Evolutionary conservation across 2,329 filamentous ascomycete genomes (phyloP).

Genomic region (Ophiostoma sp.): DNA sequence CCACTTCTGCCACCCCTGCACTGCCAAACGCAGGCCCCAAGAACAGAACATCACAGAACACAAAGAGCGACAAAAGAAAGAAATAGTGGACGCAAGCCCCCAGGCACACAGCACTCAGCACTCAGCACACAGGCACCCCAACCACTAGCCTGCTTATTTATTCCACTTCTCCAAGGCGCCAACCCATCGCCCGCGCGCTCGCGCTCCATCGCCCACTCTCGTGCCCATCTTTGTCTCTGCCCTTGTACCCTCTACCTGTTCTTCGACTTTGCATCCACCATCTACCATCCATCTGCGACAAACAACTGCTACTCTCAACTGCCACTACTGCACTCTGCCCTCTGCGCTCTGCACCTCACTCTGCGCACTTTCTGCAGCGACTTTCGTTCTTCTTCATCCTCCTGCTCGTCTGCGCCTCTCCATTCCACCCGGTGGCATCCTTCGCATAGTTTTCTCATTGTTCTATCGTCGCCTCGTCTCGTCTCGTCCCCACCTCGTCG

Average conservation of each 20-base stretch:
- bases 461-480: conserved; percentile 1
- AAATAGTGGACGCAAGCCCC: neutral
- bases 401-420: neutral
- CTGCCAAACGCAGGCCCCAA: neutral
- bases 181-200: neutral
- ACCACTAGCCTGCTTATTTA: neutral
- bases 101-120: too few species aligned
- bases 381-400: neutral
- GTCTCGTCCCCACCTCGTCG: neutral
- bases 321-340: neutral
- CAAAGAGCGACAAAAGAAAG: neutral
- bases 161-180: conserved; percentile 8
- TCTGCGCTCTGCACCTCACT: neutral
- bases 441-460: too few species aligned
- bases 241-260: conserved; percentile 5
- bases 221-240: neutral
- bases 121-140: neutral
- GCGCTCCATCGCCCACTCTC: neutral
- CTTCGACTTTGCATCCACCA: conserved; percentile 1
- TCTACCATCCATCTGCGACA: neutral
- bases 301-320: conserved; percentile 4
- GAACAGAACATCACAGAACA: neutral
- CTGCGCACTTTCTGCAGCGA: neutral
- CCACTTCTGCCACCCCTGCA: conserved; percentile 6
- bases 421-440: neutral